These are phyloP conservation scores for Xenoacremonium recifei DNA, from an alignment of 2,329 filamentous ascomycete genomes.

Conservation along the genomic window DNA sequence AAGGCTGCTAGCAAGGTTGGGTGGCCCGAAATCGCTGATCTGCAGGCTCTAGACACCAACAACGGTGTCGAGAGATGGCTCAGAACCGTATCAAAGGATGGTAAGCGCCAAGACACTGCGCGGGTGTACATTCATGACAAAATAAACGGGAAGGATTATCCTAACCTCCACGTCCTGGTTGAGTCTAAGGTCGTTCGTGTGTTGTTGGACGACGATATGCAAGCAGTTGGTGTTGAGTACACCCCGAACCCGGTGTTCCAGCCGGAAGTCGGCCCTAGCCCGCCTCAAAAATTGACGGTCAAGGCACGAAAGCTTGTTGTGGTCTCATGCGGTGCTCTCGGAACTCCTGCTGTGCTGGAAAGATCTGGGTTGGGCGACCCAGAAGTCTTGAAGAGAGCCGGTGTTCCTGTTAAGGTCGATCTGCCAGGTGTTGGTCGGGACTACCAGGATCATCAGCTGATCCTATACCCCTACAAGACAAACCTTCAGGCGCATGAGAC, in stretches of 20 bases:
- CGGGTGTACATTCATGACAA: slow-evolving; percentile 42
- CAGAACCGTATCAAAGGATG: slow-evolving; percentile 45
- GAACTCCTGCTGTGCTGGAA: slow-evolving; percentile 57
- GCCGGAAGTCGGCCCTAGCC: slow-evolving; percentile 5
- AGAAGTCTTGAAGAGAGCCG: slow-evolving; percentile 45
- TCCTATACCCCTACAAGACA: slow-evolving; percentile 49
- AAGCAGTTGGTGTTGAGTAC: slow-evolving; percentile 60
- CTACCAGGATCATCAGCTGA: slow-evolving; percentile 56
- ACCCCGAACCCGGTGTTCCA: slow-evolving; percentile 38
- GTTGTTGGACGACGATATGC: slow-evolving; percentile 48
- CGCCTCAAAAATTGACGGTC: slow-evolving; percentile 14
- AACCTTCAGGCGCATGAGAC: slow-evolving; percentile 31
- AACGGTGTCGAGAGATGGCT: slow-evolving; percentile 30
- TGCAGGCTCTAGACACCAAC: slow-evolving; percentile 47
- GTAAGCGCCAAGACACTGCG: slow-evolving; percentile 57
- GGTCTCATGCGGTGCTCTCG: slow-evolving; percentile 45
- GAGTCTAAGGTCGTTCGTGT: slow-evolving; percentile 56
- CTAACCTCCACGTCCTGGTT: slow-evolving; percentile 59
- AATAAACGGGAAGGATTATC: slow-evolving; percentile 37
- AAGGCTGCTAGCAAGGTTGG: slow-evolving; percentile 45
- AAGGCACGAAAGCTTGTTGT: slow-evolving; percentile 30
- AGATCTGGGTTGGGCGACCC: slow-evolving; percentile 59
- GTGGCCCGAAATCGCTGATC: slow-evolving; percentile 50
- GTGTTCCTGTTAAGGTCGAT: slow-evolving; percentile 44
- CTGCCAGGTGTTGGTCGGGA: slow-evolving; percentile 52